These are phyloP conservation scores for Curvularia spicifera DNA, from an alignment of 2,329 filamentous ascomycete genomes.

Conservation along the genomic window DNA sequence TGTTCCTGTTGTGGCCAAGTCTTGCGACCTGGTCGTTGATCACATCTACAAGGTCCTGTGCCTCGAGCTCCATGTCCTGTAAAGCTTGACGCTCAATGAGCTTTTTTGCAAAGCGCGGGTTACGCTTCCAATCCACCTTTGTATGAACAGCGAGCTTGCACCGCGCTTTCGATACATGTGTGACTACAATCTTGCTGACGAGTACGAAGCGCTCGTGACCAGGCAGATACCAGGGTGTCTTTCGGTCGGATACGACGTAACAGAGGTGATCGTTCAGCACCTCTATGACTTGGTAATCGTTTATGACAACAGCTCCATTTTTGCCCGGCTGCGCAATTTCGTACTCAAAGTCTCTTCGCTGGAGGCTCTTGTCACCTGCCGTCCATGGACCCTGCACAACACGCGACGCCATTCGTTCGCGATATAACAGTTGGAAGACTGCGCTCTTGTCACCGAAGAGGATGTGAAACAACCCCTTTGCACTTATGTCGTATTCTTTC, in stretches of 20 bases:
- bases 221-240: conserved; percentile 82
- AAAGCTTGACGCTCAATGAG: conserved; percentile 71
- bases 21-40: conserved; percentile 78
- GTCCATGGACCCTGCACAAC: conserved; percentile 89
- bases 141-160: conserved; percentile 90
- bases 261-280: conserved; percentile 64
- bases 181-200: conserved; percentile 90
- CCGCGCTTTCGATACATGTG: conserved; percentile 87
- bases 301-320: conserved; percentile 60
- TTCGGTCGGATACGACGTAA: conserved; percentile 70
- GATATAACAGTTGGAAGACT: conserved; percentile 89
- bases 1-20: conserved; percentile 74
- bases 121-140: conserved; percentile 83
- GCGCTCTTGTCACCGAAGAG: conserved; percentile 96
- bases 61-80: conserved; percentile 74
- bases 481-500: conserved; percentile 85
- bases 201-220: conserved; percentile 79
- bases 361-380: conserved; percentile 69
- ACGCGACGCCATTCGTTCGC: conserved; percentile 60
- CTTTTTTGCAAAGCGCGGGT: conserved; percentile 49
- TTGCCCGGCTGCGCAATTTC: conserved; percentile 64
- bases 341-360: conserved; percentile 82
- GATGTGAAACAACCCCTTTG: conserved; percentile 94
- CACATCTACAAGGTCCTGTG: conserved; percentile 75
- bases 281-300: conserved; percentile 87